phyloP scores from a whole-genome alignment of 73 alveolate genomes.

The Effrenium voratum region DNA sequence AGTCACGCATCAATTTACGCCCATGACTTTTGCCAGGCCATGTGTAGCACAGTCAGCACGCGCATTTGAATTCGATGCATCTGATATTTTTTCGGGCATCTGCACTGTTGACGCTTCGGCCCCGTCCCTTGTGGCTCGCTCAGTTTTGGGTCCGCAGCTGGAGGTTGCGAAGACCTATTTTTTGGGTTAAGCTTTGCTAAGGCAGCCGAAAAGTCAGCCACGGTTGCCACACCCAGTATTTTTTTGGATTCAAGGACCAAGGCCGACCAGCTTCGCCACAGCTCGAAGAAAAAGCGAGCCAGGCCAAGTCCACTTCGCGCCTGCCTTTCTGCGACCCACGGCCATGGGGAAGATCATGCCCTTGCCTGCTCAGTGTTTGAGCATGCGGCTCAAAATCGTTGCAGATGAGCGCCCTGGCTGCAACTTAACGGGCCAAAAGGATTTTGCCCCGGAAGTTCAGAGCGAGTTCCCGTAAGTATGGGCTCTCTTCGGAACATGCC shows the following conservation, averaged over 20 bases:
- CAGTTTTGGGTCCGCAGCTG: conserved; percentile 63
- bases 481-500: no score
- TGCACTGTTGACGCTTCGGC: not conserved
- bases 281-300: no score
- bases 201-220: no score
- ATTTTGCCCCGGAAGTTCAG: not conserved
- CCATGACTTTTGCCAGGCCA: no score
- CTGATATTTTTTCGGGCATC: no score
- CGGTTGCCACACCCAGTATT: no score
- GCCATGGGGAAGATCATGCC: conserved; percentile 89
- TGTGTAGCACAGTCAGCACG: no score
- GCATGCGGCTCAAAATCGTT: conserved; percentile 64
- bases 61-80: no score
- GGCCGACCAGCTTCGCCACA: no score
- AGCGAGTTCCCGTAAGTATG: not conserved
- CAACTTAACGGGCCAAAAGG: not conserved
- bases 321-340: not conserved
- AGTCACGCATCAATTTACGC: no score
- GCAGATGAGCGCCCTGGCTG: conserved; percentile 44
- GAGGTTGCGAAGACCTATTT: not conserved
- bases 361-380: conserved; percentile 62
- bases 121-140: not conserved
- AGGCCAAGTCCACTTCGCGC: no score
- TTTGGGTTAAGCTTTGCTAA: not conserved
- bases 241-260: no score